A percentile compares a stretch with the other conserved stretches of the same genome.
Conservation (phyloP, 441 rosid species). For the Pelargonium fulgidum region DNA sequence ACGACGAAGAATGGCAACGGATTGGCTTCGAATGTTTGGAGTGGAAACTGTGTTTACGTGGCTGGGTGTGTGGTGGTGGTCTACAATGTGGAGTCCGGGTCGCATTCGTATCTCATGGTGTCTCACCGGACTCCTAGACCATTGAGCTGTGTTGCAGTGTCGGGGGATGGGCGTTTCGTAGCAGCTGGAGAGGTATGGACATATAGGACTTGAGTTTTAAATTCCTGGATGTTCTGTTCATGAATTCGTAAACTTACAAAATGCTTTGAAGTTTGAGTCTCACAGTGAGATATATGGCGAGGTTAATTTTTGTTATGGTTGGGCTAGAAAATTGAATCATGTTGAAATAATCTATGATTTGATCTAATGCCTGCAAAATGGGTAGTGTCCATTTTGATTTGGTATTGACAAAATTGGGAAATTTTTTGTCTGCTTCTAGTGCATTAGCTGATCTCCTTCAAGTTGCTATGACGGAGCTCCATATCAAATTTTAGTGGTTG, state of each 20-base stretch:
- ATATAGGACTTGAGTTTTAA: background rate
- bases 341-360: background rate
- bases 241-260: background rate
- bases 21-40: conserved; percentile 42
- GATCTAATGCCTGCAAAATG: background rate
- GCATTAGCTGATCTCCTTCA: background rate
- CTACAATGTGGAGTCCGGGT: conserved; percentile 41
- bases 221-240: background rate
- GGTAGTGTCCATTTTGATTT: background rate
- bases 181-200: conserved; percentile 71
- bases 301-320: background rate
- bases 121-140: conserved; percentile 67
- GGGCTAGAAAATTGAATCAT: background rate
- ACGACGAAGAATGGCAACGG: conserved; percentile 61
- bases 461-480: background rate
- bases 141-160: conserved; percentile 56
- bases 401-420: background rate
- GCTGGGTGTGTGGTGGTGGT: conserved; percentile 80
- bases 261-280: background rate
- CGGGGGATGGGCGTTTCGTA: conserved; percentile 55
- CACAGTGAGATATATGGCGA: background rate
- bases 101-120: conserved; percentile 59
- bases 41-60: conserved; percentile 46
- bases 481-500: background rate
- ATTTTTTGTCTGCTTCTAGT: background rate